Conservation (phyloP, 2,329 filamentous ascomycete species). For the Ophiocordyceps camponoti-saundersi region DNA sequence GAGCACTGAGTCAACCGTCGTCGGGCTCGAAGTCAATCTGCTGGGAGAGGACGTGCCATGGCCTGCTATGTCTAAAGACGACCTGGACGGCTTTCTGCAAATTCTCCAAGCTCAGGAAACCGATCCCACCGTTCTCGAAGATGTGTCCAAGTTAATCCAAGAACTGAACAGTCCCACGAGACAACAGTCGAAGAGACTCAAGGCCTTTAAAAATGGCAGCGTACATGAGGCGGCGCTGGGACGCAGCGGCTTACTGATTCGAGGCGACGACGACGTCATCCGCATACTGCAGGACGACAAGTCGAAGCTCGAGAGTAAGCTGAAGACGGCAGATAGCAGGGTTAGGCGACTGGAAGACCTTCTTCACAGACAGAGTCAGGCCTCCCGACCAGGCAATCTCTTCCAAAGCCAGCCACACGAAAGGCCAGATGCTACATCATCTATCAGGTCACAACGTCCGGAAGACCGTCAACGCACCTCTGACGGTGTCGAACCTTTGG, state of each 20-base stretch:
- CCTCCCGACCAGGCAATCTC: conserved; percentile 35
- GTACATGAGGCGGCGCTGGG: conserved; percentile 80
- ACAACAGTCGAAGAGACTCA: conserved; percentile 71
- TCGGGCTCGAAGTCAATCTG: conserved; percentile 72
- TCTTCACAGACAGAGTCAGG: conserved; percentile 63
- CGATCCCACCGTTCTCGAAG: conserved; percentile 48
- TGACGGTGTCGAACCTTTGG: conserved; percentile 27
- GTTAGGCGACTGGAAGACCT: conserved; percentile 85
- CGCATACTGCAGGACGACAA: conserved; percentile 73
- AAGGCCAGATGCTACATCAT: conserved; percentile 31
- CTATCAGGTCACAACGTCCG: conserved; percentile 24
- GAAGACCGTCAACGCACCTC: conserved; percentile 29
- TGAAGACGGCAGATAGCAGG: conserved; percentile 74
- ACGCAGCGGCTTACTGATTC: conserved; percentile 68
- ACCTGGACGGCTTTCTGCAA: conserved; percentile 59
- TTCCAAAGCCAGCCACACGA: conserved; percentile 35
- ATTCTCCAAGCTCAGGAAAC: conserved; percentile 46
- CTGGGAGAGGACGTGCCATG: conserved; percentile 63
- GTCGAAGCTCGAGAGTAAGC: conserved; percentile 49
- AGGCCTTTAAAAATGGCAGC: conserved; percentile 92
- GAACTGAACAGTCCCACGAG: conserved; percentile 71
- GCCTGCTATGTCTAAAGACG: conserved; percentile 60
- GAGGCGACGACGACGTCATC: conserved; percentile 73
- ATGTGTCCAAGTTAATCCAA: conserved; percentile 59
- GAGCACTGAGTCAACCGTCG: conserved; percentile 47